Conservation (phyloP, 441 rosid species). For the Croton setiger region DNA sequence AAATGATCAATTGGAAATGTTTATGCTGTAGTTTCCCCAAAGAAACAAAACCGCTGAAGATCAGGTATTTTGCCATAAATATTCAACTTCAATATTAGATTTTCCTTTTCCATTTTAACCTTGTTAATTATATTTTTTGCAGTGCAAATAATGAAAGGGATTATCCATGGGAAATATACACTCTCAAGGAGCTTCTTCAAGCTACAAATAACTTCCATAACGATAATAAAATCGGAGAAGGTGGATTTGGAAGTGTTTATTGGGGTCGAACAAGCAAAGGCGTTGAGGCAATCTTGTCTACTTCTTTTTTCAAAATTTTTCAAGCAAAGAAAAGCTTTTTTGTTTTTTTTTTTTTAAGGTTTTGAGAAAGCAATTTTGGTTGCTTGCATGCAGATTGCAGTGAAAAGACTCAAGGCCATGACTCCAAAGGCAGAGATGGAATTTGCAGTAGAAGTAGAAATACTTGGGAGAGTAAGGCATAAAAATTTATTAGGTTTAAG, state of each 20-base stretch:
- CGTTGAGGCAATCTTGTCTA: slow-evolving; percentile 49
- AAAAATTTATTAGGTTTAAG: slow-evolving; percentile 69
- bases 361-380: not conserved
- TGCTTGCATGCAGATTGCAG: slow-evolving; percentile 61
- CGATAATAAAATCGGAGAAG: slow-evolving; percentile 97
- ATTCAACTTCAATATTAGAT: too few relatives aligned
- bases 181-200: slow-evolving; percentile 72
- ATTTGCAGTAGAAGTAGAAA: slow-evolving; percentile 84
- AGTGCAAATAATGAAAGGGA: slow-evolving; percentile 30
- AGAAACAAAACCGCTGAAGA: slow-evolving; percentile 16
- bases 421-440: slow-evolving; percentile 82
- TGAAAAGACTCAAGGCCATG: slow-evolving; percentile 89
- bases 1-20: slow-evolving; percentile 22
- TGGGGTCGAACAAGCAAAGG: slow-evolving; percentile 98
- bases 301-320: not conserved
- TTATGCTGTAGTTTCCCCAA: slow-evolving; percentile 26
- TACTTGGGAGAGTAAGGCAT: slow-evolving; percentile 85
- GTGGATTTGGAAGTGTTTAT: slow-evolving; percentile 86
- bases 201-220: slow-evolving; percentile 88
- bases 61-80: slow-evolving; percentile 19
- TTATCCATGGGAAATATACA: slow-evolving; percentile 70
- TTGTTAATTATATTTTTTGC: not conserved
- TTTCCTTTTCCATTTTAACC: too few relatives aligned
- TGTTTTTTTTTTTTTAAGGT: not conserved
- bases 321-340: not conserved